These are phyloP conservation scores for Debaryomyces tyrocola DNA, from an alignment of 805 yeast species.

Conservation along the genomic window DNA sequence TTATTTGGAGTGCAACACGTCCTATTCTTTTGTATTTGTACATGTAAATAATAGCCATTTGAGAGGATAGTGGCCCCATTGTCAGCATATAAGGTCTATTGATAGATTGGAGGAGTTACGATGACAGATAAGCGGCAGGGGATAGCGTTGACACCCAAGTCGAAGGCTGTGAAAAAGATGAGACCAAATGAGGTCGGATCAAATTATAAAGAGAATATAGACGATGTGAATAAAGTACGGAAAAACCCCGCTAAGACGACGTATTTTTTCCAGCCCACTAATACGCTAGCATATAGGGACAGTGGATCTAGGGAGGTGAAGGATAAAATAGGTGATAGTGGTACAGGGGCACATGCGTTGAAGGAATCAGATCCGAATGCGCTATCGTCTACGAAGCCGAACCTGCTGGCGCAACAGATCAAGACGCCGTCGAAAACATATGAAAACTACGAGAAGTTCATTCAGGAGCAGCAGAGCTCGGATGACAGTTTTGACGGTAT, in stretches of 20 bases:
- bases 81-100: neutral
- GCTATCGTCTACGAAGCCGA: neutral
- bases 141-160: no score
- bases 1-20: neutral
- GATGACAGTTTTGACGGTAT: constrained; percentile 47
- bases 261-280: constrained; percentile 36
- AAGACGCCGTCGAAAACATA: constrained; percentile 4
- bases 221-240: neutral
- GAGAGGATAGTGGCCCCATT: neutral
- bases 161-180: neutral
- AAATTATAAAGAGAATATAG: neutral
- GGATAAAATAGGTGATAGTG: neutral
- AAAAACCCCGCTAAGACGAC: constrained; percentile 20
- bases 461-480: constrained; percentile 33
- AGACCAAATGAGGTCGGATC: neutral
- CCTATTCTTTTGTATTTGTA: neutral
- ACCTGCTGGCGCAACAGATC: neutral
- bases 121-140: neutral
- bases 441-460: constrained; percentile 11
- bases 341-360: neutral
- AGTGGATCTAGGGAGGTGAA: neutral
- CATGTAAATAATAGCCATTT: neutral
- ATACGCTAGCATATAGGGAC: constrained; percentile 19
- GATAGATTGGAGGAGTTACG: neutral
- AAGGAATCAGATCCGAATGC: neutral